Percentiles rank a stretch among this genome's conserved stretches.
These are phyloP conservation scores for Hyparrhenia diplandra DNA, from an alignment of 176 grass and related monocot genomes.

Conservation along the genomic window DNA sequence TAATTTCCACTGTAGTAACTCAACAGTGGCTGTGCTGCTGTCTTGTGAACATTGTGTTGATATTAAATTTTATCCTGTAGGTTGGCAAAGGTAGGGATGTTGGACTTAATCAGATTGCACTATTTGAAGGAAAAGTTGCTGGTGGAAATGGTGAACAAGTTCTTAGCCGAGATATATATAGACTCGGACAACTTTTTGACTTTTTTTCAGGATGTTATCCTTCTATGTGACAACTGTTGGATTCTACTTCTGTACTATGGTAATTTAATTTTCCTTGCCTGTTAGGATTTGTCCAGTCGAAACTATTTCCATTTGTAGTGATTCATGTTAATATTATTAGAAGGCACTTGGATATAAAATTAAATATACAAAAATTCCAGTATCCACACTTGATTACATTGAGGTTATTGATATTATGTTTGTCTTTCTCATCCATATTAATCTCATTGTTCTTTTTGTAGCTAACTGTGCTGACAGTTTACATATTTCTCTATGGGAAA, in stretches of 20 bases:
- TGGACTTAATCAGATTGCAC: constrained; percentile 89
- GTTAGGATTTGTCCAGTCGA: constrained; percentile 4
- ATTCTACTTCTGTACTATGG: constrained; percentile 96
- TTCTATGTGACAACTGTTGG: constrained; percentile 93
- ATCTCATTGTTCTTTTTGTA: constrained; percentile 52
- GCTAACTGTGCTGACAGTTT: constrained; percentile 85
- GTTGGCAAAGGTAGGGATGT: constrained; percentile 96
- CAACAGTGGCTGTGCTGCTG: background rate
- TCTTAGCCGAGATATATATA: constrained; percentile 92
- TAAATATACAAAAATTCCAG: background rate
- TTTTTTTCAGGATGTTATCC: constrained; percentile 95
- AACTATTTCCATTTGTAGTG: background rate
- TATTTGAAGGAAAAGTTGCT: constrained; percentile 98
- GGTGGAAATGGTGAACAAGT: constrained; percentile 98
- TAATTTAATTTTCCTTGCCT: constrained; percentile 33
- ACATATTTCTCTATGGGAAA: constrained; percentile 95
- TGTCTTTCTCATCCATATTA: background rate
- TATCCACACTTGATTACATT: background rate
- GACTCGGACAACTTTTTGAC: constrained; percentile 94
- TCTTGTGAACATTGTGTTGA: constrained; percentile 3
- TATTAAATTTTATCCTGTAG: constrained; percentile 37
- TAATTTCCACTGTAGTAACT: background rate
- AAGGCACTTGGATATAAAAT: background rate
- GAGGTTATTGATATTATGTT: background rate
- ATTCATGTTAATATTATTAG: constrained; percentile 2